phyloP scores from a whole-genome alignment of 768 basidiomycete genomes.

The Saitozyma sp. region DNA sequence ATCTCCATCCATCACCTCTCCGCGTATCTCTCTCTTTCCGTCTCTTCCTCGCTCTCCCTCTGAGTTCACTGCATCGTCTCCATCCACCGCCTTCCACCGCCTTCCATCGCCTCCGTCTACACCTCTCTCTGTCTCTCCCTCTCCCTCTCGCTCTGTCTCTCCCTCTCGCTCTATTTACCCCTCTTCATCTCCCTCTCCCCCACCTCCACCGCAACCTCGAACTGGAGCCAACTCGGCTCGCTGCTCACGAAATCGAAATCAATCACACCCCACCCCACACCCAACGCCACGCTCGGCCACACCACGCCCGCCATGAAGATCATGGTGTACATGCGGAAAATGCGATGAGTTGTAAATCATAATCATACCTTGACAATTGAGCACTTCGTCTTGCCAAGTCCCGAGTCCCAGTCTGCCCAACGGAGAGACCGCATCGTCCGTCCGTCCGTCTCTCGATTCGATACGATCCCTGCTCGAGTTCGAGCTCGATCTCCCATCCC shows the following conservation, averaged over 20 bases:
- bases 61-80: too few relatives aligned
- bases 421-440: too few relatives aligned
- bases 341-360: slow-evolving; percentile 2
- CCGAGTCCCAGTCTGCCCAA: background rate
- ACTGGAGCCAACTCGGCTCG: too few relatives aligned
- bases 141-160: slow-evolving; percentile 25
- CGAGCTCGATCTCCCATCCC: too few relatives aligned
- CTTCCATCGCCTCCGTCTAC: slow-evolving; percentile 41
- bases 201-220: slow-evolving; percentile 28
- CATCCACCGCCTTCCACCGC: too few relatives aligned
- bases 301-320: background rate
- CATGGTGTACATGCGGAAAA: background rate
- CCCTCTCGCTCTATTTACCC: slow-evolving; percentile 4
- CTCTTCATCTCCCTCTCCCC: slow-evolving; percentile 10
- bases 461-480: too few relatives aligned
- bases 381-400: slow-evolving; percentile 40
- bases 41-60: slow-evolving; percentile 41
- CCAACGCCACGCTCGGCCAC: too few relatives aligned
- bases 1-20: slow-evolving; percentile 13
- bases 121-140: slow-evolving; percentile 37
- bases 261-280: too few relatives aligned
- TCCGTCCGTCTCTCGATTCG: too few relatives aligned
- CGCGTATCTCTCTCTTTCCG: slow-evolving; percentile 22
- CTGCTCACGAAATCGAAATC: too few relatives aligned
- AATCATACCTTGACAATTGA: slow-evolving; percentile 33